A percentile compares a stretch with the other conserved stretches of the same genome.
Evolutionary conservation across 805 yeast genomes (phyloP).

Genomic region (Lachancea fermentati): DNA sequence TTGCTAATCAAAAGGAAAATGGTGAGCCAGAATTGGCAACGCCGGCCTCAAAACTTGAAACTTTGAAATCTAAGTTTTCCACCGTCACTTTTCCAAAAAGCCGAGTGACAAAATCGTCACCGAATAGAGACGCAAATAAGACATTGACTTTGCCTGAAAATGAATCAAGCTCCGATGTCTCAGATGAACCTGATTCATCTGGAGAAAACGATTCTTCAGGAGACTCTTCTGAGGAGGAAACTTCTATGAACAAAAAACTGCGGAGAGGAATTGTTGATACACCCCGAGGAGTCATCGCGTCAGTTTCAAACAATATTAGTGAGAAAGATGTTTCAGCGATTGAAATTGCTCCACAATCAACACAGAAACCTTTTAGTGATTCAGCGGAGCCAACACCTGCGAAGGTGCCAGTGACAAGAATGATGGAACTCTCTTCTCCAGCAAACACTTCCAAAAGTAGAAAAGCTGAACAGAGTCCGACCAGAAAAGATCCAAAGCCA

Average conservation of each 20-base stretch:
- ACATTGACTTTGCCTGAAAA: slow-evolving; percentile 21
- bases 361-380: slow-evolving; percentile 12
- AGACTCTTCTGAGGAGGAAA: slow-evolving; percentile 24
- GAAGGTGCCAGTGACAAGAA: slow-evolving; percentile 13
- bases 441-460: slow-evolving; percentile 1
- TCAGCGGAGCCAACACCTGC: slow-evolving; percentile 10
- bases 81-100: slow-evolving; percentile 1
- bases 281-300: slow-evolving; percentile 35
- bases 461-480: slow-evolving; percentile 1
- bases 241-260: slow-evolving; percentile 27
- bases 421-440: slow-evolving; percentile 18
- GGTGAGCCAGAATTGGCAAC: slow-evolving; percentile 1
- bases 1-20: background rate
- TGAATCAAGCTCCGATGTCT: slow-evolving; percentile 36
- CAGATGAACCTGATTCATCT: slow-evolving; percentile 29
- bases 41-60: slow-evolving; percentile 4
- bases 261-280: slow-evolving; percentile 43
- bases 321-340: slow-evolving; percentile 14
- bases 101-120: background rate
- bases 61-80: slow-evolving; percentile 7
- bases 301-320: slow-evolving; percentile 14
- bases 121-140: background rate
- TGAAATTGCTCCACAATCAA: slow-evolving; percentile 21
- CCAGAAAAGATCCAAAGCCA: slow-evolving; percentile 18
- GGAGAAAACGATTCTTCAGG: slow-evolving; percentile 19